Evolutionary conservation across 2,329 filamentous ascomycete genomes (phyloP), one percentile per base, ranked within the genome.

Genomic region (Ceratocystiopsis brevicomis): DNA sequence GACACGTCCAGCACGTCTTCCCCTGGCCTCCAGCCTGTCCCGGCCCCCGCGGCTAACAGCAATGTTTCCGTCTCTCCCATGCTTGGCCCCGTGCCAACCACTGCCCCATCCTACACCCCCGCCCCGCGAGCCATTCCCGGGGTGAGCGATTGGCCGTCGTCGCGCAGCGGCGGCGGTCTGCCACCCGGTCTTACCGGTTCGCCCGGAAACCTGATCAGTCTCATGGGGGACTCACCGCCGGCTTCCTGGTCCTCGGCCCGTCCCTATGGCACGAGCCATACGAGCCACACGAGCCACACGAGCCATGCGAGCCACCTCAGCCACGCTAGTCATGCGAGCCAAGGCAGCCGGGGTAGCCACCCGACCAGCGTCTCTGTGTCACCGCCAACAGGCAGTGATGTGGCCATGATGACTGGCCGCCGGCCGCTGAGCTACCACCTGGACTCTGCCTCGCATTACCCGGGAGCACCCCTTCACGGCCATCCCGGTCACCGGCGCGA

Each of bases 381-480:
- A 15, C 60, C 60, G 15, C 57, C 33, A 15, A 34, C 33, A 11
- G 13, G 10, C 33, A 34, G 13, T 16, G 47, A 47, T 3, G 13
- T 42, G 1, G 33, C 41, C 9, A 45, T 36, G 14, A 12, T 41
- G 21, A 54, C 51, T 44, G 50, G 55, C 35, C 59, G 61, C 44
- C 63, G 68, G 21, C 68, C 69, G 6, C 54, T 72, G 47, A 75
- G 71, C 55, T 72, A 67, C 52, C 71, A 76, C 39, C 63, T 67
- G 59, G 68, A 69, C 33, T 21, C 47, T 14, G n/a, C 42, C 1
- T 53, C 57, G 12, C 61, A 64, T 8, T 64, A 64, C 49, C 59
- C 59, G 6, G 16, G 37, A 5, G 21, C 40, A 6, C 48, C 47
- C 25, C 56, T 61, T 3, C 58, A 61, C 8, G 63, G 66, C 42